Evolutionary conservation across 208 protist species (phyloP), one percentile per base, ranked within the genome.

Genomic region (Acanthamoeba triangularis): DNA sequence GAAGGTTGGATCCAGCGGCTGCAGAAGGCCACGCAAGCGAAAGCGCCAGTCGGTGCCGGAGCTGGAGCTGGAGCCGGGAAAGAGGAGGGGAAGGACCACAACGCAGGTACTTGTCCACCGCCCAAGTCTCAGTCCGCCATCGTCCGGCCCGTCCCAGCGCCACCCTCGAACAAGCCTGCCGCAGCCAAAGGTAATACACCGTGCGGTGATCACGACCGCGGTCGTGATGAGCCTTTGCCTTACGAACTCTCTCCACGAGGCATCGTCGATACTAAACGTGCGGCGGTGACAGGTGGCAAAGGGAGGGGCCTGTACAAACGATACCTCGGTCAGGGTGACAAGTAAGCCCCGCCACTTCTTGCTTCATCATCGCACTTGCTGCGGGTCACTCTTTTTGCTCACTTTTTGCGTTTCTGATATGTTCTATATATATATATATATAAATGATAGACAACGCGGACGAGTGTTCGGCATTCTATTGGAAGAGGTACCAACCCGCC

Each of bases 241-340:
- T 16, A 0, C 30, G 8, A 14, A 33, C 65, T 20, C 13, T 23
- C 20, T 30, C 3, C 28, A 28, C 28, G 28, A 3, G 25, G 61
- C 61, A 23, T 11, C 28, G 18, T 67, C 61, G 25, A n/a, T n/a
- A 3, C 13, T 65, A 18, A 16, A 33, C 56, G 56, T 18, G 56
- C 56, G 30, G 65, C 18, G 20, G 65, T 37, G n/a, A 49, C 65
- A 80, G 69, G 16, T 7, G 33, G 78, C 18, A 87, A 87, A 59
- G 78, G 78, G 4, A 16, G 78, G 35, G 49, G 49, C 28, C 49
- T 87, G 28, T 87, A 87, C 49, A 87, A 87, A 35, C 78, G 78
- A 30, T 87, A 87, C 49, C 37, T 87, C 3, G 78, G 41, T 23
- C 25, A 33, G 0, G 16, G 30, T 3, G 78, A 87, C 78, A 87